Percentiles rank a stretch among this genome's conserved stretches.
phyloP scores from a whole-genome alignment of 345 rosid species.

The Pugionium cornutum region DNA sequence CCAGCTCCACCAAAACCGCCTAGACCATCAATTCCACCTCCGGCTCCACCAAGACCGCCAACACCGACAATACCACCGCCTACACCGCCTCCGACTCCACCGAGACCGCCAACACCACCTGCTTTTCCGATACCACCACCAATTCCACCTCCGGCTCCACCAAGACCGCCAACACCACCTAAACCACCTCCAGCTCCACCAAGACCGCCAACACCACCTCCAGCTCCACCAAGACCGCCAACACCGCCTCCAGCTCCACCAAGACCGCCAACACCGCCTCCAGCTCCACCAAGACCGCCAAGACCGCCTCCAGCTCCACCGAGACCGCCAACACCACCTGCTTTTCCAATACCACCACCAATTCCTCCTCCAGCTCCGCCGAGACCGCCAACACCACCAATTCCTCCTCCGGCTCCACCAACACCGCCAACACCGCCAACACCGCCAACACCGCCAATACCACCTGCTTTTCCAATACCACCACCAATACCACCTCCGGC shows the following conservation, averaged over 20 bases:
- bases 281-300: constrained; percentile 43
- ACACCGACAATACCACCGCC: constrained; percentile 27
- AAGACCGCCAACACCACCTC: constrained; percentile 36
- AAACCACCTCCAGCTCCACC: constrained; percentile 41
- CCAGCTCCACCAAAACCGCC: constrained; percentile 32
- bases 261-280: constrained; percentile 33
- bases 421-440: no score
- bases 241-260: constrained; percentile 23
- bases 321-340: constrained; percentile 32
- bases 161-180: constrained; percentile 26
- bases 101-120: constrained; percentile 35
- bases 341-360: constrained; percentile 41
- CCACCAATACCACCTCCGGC: constrained; percentile 35
- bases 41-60: constrained; percentile 38
- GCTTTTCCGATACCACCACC: constrained; percentile 41
- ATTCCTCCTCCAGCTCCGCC: constrained; percentile 36
- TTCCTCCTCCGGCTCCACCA: neutral
- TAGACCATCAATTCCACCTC: constrained; percentile 42
- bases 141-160: constrained; percentile 34
- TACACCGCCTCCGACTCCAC: constrained; percentile 37
- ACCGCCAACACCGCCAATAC: constrained; percentile 33
- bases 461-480: constrained; percentile 31
- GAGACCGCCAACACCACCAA: constrained; percentile 26
- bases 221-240: constrained; percentile 38
- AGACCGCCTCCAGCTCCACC: constrained; percentile 40